Percentiles rank a stretch among this genome's conserved stretches.
phyloP scores from a whole-genome alignment of 169 alveolate species.

The Plasmodium ovale region DNA sequence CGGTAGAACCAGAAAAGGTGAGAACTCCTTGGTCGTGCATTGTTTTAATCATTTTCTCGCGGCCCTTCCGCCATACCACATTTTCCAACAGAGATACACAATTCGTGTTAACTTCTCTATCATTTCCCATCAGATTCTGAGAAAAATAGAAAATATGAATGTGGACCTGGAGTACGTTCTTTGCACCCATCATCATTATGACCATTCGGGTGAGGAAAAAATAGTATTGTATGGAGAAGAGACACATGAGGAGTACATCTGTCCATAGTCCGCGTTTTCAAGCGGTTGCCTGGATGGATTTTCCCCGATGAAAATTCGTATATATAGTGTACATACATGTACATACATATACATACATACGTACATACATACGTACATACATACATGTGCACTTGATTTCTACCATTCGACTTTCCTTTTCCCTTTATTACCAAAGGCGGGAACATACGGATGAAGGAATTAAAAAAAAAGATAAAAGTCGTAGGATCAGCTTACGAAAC shows the following conservation, averaged over 20 bases:
- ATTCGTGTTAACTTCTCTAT: neutral
- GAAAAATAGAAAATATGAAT: conserved; percentile 73
- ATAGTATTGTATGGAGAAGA: too few relatives aligned
- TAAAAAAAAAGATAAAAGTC: conserved; percentile 85
- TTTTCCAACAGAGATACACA: neutral
- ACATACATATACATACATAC: neutral
- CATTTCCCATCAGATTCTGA: conserved; percentile 18
- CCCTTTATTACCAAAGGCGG: conserved; percentile 82
- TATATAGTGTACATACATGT: neutral
- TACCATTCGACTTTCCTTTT: conserved; percentile 2
- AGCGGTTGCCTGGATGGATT: too few relatives aligned
- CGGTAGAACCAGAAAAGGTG: conserved; percentile 84
- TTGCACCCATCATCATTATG: conserved; percentile 90
- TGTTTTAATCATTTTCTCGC: neutral
- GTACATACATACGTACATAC: neutral
- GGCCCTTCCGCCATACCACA: neutral
- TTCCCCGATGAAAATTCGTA: too few relatives aligned
- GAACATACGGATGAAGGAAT: conserved; percentile 81
- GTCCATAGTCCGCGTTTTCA: too few relatives aligned
- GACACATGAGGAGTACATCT: too few relatives aligned
- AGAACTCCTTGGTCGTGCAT: neutral
- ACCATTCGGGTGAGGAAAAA: conserved; percentile 82
- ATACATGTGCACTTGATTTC: too few relatives aligned
- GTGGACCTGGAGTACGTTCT: conserved; percentile 75
- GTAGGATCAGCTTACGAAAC: conserved; percentile 91